Percentiles rank a stretch among this genome's conserved stretches.
Conservation (phyloP, 176 grass and related monocot species). For the Ensete ventricosum region DNA sequence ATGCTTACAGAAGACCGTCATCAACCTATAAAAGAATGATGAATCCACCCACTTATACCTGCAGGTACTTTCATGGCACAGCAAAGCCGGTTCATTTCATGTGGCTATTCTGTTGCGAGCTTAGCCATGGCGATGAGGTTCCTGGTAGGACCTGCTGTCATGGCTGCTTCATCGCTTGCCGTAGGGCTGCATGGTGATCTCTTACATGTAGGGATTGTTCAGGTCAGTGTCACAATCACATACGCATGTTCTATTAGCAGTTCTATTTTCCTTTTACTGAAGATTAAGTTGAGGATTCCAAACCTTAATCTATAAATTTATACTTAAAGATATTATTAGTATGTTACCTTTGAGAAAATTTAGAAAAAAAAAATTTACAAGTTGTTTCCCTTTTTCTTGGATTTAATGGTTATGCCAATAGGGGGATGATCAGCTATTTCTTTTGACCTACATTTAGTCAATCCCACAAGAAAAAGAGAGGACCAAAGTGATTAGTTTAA, state of each 20-base stretch:
- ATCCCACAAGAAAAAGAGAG: too few relatives aligned
- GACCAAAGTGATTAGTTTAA: too few relatives aligned
- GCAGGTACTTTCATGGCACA: conserved; percentile 2
- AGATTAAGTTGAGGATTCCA: neutral
- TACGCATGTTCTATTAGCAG: neutral
- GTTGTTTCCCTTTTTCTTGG: too few relatives aligned
- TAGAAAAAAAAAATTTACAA: too few relatives aligned
- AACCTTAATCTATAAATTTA: too few relatives aligned
- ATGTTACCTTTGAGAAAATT: too few relatives aligned
- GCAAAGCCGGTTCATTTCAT: neutral
- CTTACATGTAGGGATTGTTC: neutral
- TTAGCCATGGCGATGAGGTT: neutral
- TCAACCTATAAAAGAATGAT: neutral
- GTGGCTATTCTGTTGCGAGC: neutral
- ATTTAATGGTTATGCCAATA: too few relatives aligned
- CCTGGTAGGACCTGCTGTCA: neutral
- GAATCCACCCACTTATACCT: neutral
- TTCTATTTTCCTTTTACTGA: neutral
- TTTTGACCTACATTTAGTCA: too few relatives aligned
- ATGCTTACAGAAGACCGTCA: neutral
- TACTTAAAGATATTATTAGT: too few relatives aligned
- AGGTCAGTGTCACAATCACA: neutral
- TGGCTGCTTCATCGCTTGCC: neutral
- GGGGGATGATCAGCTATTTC: too few relatives aligned
- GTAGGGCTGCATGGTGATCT: neutral